phyloP scores from a whole-genome alignment of 2,329 filamentous ascomycete genomes.

The Aureobasidium leucospermi region DNA sequence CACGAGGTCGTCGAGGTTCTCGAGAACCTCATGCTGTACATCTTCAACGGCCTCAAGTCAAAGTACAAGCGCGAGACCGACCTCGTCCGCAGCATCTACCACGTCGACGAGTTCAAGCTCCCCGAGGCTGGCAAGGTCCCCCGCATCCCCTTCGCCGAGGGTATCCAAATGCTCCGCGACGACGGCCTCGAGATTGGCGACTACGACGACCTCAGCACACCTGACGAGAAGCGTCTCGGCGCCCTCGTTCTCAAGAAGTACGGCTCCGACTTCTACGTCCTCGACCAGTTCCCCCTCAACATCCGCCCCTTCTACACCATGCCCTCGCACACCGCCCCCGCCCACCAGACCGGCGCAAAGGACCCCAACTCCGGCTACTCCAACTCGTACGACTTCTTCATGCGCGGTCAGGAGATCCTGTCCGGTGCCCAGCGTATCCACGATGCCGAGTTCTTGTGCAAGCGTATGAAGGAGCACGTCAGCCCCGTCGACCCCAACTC shows the following conservation, averaged over 20 bases:
- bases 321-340: constrained; percentile 59
- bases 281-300: constrained; percentile 89
- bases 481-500: constrained; percentile 49
- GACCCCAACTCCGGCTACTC: constrained; percentile 46
- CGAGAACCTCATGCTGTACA: constrained; percentile 67
- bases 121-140: constrained; percentile 68
- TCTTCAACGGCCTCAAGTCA: constrained; percentile 66
- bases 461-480: constrained; percentile 52
- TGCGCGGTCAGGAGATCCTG: constrained; percentile 63
- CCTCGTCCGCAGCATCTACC: constrained; percentile 63
- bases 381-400: constrained; percentile 64
- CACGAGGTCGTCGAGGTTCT: constrained; percentile 66
- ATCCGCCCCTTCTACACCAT: constrained; percentile 92
- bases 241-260: constrained; percentile 80
- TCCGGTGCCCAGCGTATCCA: constrained; percentile 61
- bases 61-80: constrained; percentile 66
- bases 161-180: constrained; percentile 67
- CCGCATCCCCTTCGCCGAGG: constrained; percentile 70
- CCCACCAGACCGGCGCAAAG: constrained; percentile 33
- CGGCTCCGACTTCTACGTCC: constrained; percentile 90
- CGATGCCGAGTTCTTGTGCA: constrained; percentile 50
- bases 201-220: constrained; percentile 71
- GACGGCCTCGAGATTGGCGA: constrained; percentile 70
- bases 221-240: constrained; percentile 83
- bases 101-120: constrained; percentile 69